phyloP scores from a whole-genome alignment of 2,329 filamentous ascomycete genomes.

The Penicillium sp. region DNA sequence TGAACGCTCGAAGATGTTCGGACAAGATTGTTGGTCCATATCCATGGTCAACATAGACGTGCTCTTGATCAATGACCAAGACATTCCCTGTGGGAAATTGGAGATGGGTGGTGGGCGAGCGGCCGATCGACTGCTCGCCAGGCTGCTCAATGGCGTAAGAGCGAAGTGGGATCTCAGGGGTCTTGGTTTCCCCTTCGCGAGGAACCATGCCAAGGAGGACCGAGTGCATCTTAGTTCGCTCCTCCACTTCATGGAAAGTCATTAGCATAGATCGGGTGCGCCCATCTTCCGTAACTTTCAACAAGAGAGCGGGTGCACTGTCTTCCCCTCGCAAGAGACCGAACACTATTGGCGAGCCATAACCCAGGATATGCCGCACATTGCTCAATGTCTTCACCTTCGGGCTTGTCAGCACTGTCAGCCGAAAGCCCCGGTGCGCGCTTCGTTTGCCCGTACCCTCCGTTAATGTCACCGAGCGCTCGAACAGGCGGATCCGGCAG shows the following conservation, averaged over 20 bases:
- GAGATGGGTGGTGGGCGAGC: constrained; percentile 28
- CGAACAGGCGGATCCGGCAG: constrained; percentile 71
- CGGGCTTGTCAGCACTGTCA: constrained; percentile 71
- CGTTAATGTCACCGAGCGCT: constrained; percentile 60
- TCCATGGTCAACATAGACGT: constrained; percentile 50
- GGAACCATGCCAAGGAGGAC: constrained; percentile 68
- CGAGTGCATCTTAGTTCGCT: constrained; percentile 65
- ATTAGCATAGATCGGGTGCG: constrained; percentile 67
- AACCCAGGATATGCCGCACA: constrained; percentile 63
- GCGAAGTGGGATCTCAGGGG: constrained; percentile 61
- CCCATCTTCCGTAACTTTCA: constrained; percentile 63
- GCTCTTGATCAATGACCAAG: constrained; percentile 64
- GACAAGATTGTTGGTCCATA: constrained; percentile 65
- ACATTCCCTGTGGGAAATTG: constrained; percentile 36
- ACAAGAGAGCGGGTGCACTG: constrained; percentile 61
- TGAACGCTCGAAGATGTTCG: constrained; percentile 67
- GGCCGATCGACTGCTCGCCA: constrained; percentile 29
- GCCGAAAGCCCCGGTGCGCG: constrained; percentile 71
- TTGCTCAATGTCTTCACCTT: constrained; percentile 71
- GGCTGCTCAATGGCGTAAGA: constrained; percentile 57
- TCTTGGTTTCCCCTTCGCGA: constrained; percentile 62
- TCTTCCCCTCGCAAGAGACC: constrained; percentile 68
- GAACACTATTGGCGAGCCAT: constrained; percentile 66
- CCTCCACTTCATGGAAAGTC: constrained; percentile 67
- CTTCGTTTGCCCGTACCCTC: constrained; percentile 67